Evolutionary conservation across 2,329 filamentous ascomycete genomes (phyloP).

Genomic region (Pyrenophora teres): DNA sequence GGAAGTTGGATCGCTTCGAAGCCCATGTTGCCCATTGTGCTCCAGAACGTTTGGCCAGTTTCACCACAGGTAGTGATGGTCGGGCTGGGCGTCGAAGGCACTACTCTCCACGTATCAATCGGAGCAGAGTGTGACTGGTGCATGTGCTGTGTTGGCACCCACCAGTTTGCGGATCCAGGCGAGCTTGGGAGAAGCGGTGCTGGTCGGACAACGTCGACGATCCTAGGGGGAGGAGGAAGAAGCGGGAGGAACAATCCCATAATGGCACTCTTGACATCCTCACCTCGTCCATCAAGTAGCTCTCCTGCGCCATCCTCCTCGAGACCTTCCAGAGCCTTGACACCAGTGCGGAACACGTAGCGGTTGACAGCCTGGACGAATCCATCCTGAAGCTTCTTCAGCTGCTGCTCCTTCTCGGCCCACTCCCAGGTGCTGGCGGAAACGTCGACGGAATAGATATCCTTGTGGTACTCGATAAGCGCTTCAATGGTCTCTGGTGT

Average conservation of each 20-base stretch:
- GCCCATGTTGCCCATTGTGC: slow-evolving; percentile 63
- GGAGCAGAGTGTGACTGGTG: slow-evolving; percentile 69
- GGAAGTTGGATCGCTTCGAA: slow-evolving; percentile 73
- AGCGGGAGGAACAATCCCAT: slow-evolving; percentile 82
- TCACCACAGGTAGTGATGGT: slow-evolving; percentile 71
- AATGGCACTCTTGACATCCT: slow-evolving; percentile 89
- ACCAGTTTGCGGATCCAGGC: slow-evolving; percentile 73
- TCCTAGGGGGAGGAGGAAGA: slow-evolving; percentile 82
- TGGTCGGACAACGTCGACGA: slow-evolving; percentile 87
- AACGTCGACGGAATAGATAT: slow-evolving; percentile 88
- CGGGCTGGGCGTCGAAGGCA: slow-evolving; percentile 85
- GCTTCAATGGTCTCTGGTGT: slow-evolving; percentile 92
- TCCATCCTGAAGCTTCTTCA: slow-evolving; percentile 96
- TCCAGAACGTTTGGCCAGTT: slow-evolving; percentile 75
- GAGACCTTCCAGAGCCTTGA: slow-evolving; percentile 86
- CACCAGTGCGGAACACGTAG: slow-evolving; percentile 91
- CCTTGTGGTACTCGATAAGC: slow-evolving; percentile 94
- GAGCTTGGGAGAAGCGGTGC: slow-evolving; percentile 85
- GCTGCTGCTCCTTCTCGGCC: slow-evolving; percentile 93
- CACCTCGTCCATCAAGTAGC: slow-evolving; percentile 85
- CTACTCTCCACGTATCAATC: slow-evolving; percentile 86
- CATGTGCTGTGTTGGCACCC: slow-evolving; percentile 67
- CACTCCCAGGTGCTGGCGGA: slow-evolving; percentile 90
- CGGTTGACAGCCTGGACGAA: slow-evolving; percentile 97
- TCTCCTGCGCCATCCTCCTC: slow-evolving; percentile 97